Evolutionary conservation across 1,139 yeast species (phyloP), one percentile per base, ranked within the genome.

Genomic region (Debaryomyces sp.): DNA sequence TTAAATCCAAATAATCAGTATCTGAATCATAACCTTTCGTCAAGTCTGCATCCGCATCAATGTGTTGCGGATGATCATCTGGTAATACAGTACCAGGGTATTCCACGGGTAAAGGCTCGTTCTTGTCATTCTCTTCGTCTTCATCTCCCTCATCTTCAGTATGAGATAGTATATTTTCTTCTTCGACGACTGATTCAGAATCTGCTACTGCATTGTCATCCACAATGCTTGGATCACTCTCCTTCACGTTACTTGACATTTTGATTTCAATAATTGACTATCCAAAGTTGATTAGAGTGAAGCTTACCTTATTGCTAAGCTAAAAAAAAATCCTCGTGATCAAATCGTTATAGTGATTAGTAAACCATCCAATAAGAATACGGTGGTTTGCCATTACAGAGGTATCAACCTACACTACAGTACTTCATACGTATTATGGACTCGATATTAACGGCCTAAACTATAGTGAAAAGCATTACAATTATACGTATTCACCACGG

Each of bases 1-100:
- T 80, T 48, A 94, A 71, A 50, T 89, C 96, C 40, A 94, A 74
- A 45, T 79, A 82, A 35, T 82, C 87, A 0, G 84, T 72, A 54
- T 90, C 92, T 13, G 74, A 72, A 0, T 83, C 84, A 34, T 81
- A 67, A 34, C 81, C 91, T 4, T 73, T 73, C 0, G 96, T 81
- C 47, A 91, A 70, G 50, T 89, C 94, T 29, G 58, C 63, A 53
- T 77, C 80, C 0, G 79, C 75, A n/a, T 73, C 79, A 32, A 77
- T 75, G 48, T 64, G 66, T 49, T 74, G 72, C 62, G 54, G 81
- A 42, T 77, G 65, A 1, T 71, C 67, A 57, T 86, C 94, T 0
- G 85, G 86, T 5, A 85, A 68, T 4, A 82, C 71, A 1, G 80
- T 73, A 44, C 82, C 75, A 27, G 78, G 73, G 50, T 74, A 75